These are phyloP conservation scores for sunflower (Helianthus annuus) DNA, from an alignment of 129 eudicot genomes.

Conservation along the genomic window HanXRQr2.0-SUNRISE NC_035446.2:49421747-49422246, in stretches of 20 bases:
- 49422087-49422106: conserved; percentile 36
- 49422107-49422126: conserved; percentile 54
- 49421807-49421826: conserved; percentile 39
- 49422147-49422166: background rate
- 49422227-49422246: background rate
- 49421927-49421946: conserved; percentile 68
- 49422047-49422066: conserved; percentile 66
- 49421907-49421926: conserved; percentile 42
- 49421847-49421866: conserved; percentile 32
- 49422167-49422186: background rate
- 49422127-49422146: background rate
- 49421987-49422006: conserved; percentile 74
- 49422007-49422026: conserved; percentile 57
- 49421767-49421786: conserved; percentile 44
- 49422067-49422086: conserved; percentile 33
- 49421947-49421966: conserved; percentile 66
- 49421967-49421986: conserved; percentile 51
- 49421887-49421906: conserved; percentile 26
- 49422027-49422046: conserved; percentile 79
- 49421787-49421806: conserved; percentile 42
- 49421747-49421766: conserved; percentile 28
- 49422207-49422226: background rate
- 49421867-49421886: conserved; percentile 43
- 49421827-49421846: conserved; percentile 35
- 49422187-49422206: background rate